Percentiles rank a stretch among this genome's conserved stretches.
phyloP scores from a whole-genome alignment of 768 basidiomycete genomes.

The Termitomyces sp. region DNA sequence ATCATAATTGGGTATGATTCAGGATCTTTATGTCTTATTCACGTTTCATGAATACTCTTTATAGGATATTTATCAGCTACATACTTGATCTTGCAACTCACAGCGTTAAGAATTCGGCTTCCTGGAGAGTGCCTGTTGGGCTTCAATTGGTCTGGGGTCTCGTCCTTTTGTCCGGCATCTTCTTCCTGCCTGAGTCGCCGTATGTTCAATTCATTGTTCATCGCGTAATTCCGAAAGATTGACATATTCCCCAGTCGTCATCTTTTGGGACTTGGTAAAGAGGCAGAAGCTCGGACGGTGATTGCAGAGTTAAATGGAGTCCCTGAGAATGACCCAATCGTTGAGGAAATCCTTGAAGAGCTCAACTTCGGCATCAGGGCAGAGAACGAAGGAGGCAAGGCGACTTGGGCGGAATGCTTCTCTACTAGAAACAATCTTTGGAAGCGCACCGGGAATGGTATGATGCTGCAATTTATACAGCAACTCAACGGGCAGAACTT shows the following conservation, averaged over 20 bases:
- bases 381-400: constrained; percentile 80
- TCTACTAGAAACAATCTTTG: constrained; percentile 62
- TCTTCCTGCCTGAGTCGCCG: constrained; percentile 80
- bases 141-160: constrained; percentile 71
- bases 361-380: constrained; percentile 60
- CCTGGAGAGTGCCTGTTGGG: constrained; percentile 75
- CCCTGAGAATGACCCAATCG: constrained; percentile 52
- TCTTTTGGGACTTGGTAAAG: constrained; percentile 54
- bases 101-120: constrained; percentile 49
- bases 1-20: constrained; percentile 61
- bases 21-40: neutral
- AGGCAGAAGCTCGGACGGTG: constrained; percentile 55
- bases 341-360: constrained; percentile 59
- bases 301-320: constrained; percentile 65
- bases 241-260: constrained; percentile 50
- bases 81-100: constrained; percentile 69
- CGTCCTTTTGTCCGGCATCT: constrained; percentile 62
- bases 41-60: neutral
- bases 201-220: constrained; percentile 29
- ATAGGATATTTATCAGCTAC: constrained; percentile 70
- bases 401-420: constrained; percentile 79
- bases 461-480: constrained; percentile 81
- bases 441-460: constrained; percentile 75
- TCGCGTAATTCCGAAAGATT: neutral
- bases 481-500: constrained; percentile 82